Conservation (phyloP, 1,284 basidiomycete genomes). For the Ceratobasidium sp. region DNA sequence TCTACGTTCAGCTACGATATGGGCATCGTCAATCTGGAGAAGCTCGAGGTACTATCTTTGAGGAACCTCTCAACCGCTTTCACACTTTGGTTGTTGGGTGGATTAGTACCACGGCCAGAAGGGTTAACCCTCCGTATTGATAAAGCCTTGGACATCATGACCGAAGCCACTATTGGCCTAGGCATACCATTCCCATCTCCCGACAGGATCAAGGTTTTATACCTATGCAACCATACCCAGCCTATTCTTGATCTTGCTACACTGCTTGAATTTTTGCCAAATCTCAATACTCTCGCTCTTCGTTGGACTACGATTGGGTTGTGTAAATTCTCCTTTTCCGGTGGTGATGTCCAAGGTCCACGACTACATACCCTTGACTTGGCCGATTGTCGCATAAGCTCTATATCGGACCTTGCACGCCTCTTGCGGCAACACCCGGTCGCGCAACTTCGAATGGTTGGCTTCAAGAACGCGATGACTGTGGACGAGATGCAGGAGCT, state of each 20-base stretch:
- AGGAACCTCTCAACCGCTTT: neutral
- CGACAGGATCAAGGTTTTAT: neutral
- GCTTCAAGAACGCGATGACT: too few species aligned
- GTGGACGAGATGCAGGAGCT: too few species aligned
- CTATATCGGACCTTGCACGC: neutral
- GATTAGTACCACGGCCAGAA: neutral
- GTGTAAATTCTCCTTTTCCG: neutral
- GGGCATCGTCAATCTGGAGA: neutral
- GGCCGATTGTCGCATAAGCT: neutral
- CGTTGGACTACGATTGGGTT: neutral
- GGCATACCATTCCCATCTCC: neutral
- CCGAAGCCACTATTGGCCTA: neutral
- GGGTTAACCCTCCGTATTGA: neutral
- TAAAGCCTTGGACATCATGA: too few species aligned
- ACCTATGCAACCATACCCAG: neutral
- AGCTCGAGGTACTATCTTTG: constrained; percentile 1
- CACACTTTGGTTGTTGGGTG: neutral
- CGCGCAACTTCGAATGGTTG: neutral
- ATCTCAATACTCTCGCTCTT: neutral
- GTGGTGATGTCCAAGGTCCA: neutral
- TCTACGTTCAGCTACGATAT: too few species aligned
- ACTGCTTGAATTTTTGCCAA: neutral
- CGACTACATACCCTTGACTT: neutral
- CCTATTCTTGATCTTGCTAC: neutral
- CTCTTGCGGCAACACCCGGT: neutral